phyloP scores from a whole-genome alignment of 2,329 filamentous ascomycete genomes.

The Phialophora verrucosa region DNA sequence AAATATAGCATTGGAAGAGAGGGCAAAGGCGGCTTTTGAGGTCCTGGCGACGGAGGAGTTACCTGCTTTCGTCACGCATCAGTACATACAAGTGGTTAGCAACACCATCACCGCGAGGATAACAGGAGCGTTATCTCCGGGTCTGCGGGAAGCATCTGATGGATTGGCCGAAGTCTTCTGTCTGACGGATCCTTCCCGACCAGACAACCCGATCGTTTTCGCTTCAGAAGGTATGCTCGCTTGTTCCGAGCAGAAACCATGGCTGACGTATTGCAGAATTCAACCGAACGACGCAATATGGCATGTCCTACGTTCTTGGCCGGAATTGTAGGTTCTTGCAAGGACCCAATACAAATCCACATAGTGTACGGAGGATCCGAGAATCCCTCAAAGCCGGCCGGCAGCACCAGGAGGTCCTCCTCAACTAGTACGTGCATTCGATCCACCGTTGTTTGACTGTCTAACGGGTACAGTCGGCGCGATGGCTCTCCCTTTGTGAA shows the following conservation, averaged over 20 bases:
- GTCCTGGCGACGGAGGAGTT: conserved; percentile 70
- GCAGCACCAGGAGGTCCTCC: conserved; percentile 74
- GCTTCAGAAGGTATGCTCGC: conserved; percentile 68
- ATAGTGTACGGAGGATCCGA: conserved; percentile 66
- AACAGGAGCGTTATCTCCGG: conserved; percentile 68
- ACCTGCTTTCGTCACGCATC: conserved; percentile 72
- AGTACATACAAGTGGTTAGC: conserved; percentile 72
- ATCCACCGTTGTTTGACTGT: background rate
- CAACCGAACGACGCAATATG: conserved; percentile 75
- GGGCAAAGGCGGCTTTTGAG: conserved; percentile 69
- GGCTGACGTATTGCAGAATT: conserved; percentile 61
- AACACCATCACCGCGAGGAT: conserved; percentile 70
- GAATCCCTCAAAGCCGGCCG: conserved; percentile 67
- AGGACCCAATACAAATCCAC: conserved; percentile 71
- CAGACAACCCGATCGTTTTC: conserved; percentile 78
- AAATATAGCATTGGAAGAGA: conserved; percentile 66
- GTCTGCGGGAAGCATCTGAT: conserved; percentile 72
- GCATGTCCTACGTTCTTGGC: conserved; percentile 73
- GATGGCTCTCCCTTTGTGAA: conserved; percentile 81
- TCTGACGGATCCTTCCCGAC: conserved; percentile 72
- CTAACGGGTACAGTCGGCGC: conserved; percentile 58
- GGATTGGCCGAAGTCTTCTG: conserved; percentile 79
- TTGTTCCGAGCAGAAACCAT: background rate
- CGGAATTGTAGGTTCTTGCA: conserved; percentile 81
- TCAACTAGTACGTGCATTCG: conserved; percentile 67